Evolutionary conservation across 1,284 basidiomycete species (phyloP).

Genomic region (Cryptococcus floricola): DNA sequence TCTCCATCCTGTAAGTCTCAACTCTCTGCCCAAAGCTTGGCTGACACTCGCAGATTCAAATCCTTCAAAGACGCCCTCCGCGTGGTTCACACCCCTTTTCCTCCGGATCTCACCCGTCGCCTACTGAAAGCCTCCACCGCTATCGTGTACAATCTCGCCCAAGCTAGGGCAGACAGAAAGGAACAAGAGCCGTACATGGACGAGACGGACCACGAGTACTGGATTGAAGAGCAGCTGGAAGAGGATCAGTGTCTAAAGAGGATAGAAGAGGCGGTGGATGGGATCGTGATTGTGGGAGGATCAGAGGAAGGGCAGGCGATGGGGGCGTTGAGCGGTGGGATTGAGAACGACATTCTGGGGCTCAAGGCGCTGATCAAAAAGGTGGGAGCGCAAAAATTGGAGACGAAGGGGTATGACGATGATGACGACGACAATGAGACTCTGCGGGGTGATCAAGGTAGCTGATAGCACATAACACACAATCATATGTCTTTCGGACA

Average conservation of each 20-base stretch:
- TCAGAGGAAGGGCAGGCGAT: not conserved
- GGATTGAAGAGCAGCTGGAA: conserved; percentile 22
- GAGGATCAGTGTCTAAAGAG: conserved; percentile 18
- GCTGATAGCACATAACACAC: not conserved
- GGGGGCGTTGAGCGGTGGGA: not conserved
- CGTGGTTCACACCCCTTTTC: conserved; percentile 53
- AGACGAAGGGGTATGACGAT: conserved; percentile 1
- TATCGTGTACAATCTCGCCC: conserved; percentile 10
- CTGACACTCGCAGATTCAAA: conserved; percentile 51
- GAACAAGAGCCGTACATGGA: conserved; percentile 22
- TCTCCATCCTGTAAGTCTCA: conserved; percentile 59
- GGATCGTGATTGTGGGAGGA: conserved; percentile 7
- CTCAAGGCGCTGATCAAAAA: not conserved
- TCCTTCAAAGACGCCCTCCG: conserved; percentile 65
- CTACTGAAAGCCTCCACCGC: conserved; percentile 11
- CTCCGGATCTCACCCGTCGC: conserved; percentile 11
- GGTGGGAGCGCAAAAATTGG: conserved; percentile 2
- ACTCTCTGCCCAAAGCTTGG: not conserved
- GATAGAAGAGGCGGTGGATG: conserved; percentile 16
- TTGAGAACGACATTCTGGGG: conserved; percentile 2
- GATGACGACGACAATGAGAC: not conserved
- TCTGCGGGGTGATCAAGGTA: not conserved
- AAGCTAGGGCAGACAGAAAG: conserved; percentile 15
- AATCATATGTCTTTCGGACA: too few relatives aligned
- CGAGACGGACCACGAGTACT: conserved; percentile 21